A percentile compares a stretch with the other conserved stretches of the same genome.
Evolutionary conservation across 345 rosid genomes (phyloP).

Genomic region (Crucihimalaya himalaica): DNA sequence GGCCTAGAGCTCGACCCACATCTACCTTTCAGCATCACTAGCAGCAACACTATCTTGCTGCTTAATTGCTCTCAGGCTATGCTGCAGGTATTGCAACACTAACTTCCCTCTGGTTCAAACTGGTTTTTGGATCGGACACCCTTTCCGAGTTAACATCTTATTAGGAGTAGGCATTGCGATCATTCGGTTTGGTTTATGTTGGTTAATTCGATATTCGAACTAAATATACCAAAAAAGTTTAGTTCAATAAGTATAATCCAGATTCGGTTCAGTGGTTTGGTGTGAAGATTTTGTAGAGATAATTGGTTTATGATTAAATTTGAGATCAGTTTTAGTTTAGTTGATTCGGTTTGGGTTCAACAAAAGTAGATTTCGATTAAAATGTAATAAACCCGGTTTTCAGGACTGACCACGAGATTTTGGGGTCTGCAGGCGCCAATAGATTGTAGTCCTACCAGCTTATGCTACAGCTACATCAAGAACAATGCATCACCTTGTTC

Average conservation of each 20-base stretch:
- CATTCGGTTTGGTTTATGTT: background rate
- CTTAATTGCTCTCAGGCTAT: slow-evolving; percentile 51
- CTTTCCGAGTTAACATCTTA: background rate
- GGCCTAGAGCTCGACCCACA: slow-evolving; percentile 48
- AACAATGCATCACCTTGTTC: slow-evolving; percentile 41
- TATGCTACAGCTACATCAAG: slow-evolving; percentile 54
- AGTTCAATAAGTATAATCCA: background rate
- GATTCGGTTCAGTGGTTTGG: background rate
- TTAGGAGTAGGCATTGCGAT: background rate
- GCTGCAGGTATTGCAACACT: slow-evolving; percentile 24
- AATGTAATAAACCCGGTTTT: slow-evolving; percentile 23
- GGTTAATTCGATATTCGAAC: no score
- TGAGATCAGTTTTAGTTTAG: background rate
- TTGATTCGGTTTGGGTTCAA: background rate
- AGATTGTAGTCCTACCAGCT: slow-evolving; percentile 48
- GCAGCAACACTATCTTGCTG: slow-evolving; percentile 51
- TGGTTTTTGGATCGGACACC: background rate
- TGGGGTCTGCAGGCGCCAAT: slow-evolving; percentile 36
- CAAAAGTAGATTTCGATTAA: slow-evolving; percentile 7
- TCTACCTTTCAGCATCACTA: slow-evolving; percentile 56
- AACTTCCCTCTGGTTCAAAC: background rate
- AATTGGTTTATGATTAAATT: background rate
- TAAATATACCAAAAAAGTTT: background rate
- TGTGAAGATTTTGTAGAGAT: background rate
- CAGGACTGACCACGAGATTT: slow-evolving; percentile 38